Conservation (phyloP, 2,329 filamentous ascomycete species). For the Trichophyton simii region DNA sequence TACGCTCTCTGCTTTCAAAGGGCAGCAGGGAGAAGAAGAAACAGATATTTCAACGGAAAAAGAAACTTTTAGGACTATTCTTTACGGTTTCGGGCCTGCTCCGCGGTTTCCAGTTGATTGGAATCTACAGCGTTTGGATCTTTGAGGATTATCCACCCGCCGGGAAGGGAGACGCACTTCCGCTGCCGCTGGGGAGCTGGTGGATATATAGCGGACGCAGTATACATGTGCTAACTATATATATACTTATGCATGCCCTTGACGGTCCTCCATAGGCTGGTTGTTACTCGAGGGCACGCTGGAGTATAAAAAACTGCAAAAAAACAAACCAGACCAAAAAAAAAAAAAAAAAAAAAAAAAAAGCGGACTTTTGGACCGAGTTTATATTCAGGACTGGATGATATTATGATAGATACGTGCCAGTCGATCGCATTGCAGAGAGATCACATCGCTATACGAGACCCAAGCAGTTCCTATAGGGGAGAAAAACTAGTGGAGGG, state of each 20-base stretch:
- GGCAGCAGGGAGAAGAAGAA: not conserved
- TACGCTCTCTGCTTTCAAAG: not conserved
- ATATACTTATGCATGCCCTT: not conserved
- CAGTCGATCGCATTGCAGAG: not conserved
- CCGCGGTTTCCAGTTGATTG: constrained; percentile 5
- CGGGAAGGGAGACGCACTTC: not conserved
- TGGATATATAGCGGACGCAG: not conserved
- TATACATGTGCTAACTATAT: not conserved
- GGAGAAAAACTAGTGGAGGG: not conserved
- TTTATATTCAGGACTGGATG: not conserved
- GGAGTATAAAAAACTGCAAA: not conserved
- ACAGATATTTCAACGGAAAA: not conserved
- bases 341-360: not conserved
- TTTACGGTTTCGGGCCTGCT: constrained; percentile 2
- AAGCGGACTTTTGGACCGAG: not conserved
- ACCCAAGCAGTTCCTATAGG: not conserved
- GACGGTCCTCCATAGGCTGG: not conserved
- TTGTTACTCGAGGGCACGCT: not conserved
- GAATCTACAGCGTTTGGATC: not conserved
- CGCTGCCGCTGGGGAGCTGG: not conserved
- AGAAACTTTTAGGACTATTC: not conserved
- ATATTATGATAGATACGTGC: not conserved
- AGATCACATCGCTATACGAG: constrained; percentile 2
- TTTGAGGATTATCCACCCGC: not conserved
- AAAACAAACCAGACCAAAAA: not conserved